Evolutionary conservation across 2,329 filamentous ascomycete genomes (phyloP).

Genomic region (Mycogone perniciosa): DNA sequence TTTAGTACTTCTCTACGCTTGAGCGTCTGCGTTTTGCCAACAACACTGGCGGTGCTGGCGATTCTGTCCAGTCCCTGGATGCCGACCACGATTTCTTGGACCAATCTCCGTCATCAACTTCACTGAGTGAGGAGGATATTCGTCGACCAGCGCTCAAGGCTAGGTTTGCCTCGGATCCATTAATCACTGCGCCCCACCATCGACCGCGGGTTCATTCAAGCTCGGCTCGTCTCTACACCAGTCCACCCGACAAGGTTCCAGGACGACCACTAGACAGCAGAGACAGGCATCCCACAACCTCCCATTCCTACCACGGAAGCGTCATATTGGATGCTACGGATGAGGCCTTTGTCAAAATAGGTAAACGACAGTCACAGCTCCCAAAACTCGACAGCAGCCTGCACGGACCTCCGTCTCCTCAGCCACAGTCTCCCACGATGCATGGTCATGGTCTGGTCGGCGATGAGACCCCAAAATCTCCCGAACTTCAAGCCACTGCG

Average conservation of each 20-base stretch:
- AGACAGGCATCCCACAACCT: constrained; percentile 13
- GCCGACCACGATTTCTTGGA: constrained; percentile 19
- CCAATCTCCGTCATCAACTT: constrained; percentile 18
- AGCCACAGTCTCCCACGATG: constrained; percentile 18
- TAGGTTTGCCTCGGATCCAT: constrained; percentile 12
- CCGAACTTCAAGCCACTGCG: constrained; percentile 28
- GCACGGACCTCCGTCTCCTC: neutral
- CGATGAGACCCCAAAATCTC: constrained; percentile 14
- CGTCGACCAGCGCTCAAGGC: constrained; percentile 3
- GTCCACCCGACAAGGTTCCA: neutral
- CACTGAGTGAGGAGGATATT: constrained; percentile 9
- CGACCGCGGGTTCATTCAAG: constrained; percentile 9
- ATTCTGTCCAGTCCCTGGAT: constrained; percentile 22
- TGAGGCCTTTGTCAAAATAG: constrained; percentile 21
- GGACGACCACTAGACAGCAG: constrained; percentile 5
- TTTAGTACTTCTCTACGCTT: constrained; percentile 65
- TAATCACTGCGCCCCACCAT: neutral
- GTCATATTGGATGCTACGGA: constrained; percentile 30
- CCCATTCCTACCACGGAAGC: constrained; percentile 45
- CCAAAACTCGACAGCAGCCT: constrained; percentile 14
- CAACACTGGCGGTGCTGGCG: constrained; percentile 27
- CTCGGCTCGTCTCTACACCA: constrained; percentile 13
- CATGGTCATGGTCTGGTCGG: constrained; percentile 17
- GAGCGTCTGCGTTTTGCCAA: constrained; percentile 64
- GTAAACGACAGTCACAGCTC: constrained; percentile 21